Conservation (phyloP, 1,139 yeast genomes). For the Suhomyces anneliseae region DNA sequence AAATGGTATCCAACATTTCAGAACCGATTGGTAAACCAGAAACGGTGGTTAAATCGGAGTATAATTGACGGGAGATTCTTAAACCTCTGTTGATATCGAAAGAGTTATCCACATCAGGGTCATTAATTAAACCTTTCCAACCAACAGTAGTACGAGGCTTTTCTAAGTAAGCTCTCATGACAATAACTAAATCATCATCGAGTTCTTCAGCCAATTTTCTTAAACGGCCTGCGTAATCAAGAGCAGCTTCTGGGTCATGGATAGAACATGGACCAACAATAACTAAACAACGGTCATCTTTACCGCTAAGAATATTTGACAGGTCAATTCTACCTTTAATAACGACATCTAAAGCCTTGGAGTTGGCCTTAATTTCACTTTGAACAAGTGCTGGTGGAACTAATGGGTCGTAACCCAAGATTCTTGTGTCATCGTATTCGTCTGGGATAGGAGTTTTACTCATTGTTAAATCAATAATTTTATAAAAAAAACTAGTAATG, state of each 20-base stretch:
- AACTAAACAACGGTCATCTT: conserved; percentile 79
- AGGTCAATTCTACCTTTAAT: conserved; percentile 76
- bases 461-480: conserved; percentile 20
- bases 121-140: conserved; percentile 97
- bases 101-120: conserved; percentile 90
- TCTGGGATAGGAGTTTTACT: conserved; percentile 58
- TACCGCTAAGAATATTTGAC: conserved; percentile 65
- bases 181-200: conserved; percentile 70
- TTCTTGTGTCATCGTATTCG: conserved; percentile 85
- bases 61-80: conserved; percentile 81
- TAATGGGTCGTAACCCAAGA: conserved; percentile 86
- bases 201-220: conserved; percentile 67
- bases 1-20: conserved; percentile 96
- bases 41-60: conserved; percentile 74
- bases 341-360: conserved; percentile 63
- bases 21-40: conserved; percentile 85
- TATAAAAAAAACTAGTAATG: neutral
- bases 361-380: conserved; percentile 71
- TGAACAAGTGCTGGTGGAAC: conserved; percentile 86
- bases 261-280: conserved; percentile 96
- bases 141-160: conserved; percentile 99
- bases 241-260: conserved; percentile 86
- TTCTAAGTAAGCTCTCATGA: conserved; percentile 97
- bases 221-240: conserved; percentile 79
- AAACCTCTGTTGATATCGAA: conserved; percentile 96